A percentile compares a stretch with the other conserved stretches of the same genome.
phyloP scores from a whole-genome alignment of 108 stramenopile species.

The Cyclotella distinguenda region DNA sequence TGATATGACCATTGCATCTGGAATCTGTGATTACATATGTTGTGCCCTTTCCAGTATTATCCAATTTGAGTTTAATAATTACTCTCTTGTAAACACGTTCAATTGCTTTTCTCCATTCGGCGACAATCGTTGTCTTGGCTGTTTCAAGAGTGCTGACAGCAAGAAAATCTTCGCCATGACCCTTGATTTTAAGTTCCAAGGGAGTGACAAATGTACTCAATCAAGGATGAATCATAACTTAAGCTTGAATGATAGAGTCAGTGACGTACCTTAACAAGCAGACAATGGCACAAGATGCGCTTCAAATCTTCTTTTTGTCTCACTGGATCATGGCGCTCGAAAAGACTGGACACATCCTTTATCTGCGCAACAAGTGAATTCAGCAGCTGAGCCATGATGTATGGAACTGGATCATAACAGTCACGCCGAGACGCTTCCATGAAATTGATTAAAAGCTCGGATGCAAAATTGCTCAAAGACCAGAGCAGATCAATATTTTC shows the following conservation, averaged over 20 bases:
- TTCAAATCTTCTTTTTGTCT: conserved; percentile 22
- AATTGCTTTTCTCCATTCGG: conserved; percentile 74
- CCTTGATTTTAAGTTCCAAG: too few species aligned
- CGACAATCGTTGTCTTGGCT: conserved; percentile 22
- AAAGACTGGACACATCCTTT: conserved; percentile 11
- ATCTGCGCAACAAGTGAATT: conserved; percentile 31
- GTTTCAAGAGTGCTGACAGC: conserved; percentile 13
- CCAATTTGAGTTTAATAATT: conserved; percentile 32
- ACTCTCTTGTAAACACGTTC: conserved; percentile 80
- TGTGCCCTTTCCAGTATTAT: conserved; percentile 55
- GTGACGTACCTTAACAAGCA: conserved; percentile 41
- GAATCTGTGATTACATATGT: conserved; percentile 72
- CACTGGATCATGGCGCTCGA: background rate
- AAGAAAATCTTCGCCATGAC: conserved; percentile 62
- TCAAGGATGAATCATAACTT: too few species aligned
- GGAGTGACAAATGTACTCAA: too few species aligned
- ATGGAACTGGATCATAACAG: conserved; percentile 10
- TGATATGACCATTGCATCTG: conserved; percentile 80
- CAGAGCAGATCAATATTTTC: conserved; percentile 30
- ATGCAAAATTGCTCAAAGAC: conserved; percentile 39
- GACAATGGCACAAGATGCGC: conserved; percentile 36
- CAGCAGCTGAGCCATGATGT: conserved; percentile 20
- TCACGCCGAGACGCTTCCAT: conserved; percentile 14
- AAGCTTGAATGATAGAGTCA: too few species aligned
- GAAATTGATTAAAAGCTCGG: conserved; percentile 26